Evolutionary conservation across 352 stramenopile species (phyloP).

Genomic region (Vaucheria bursata): DNA sequence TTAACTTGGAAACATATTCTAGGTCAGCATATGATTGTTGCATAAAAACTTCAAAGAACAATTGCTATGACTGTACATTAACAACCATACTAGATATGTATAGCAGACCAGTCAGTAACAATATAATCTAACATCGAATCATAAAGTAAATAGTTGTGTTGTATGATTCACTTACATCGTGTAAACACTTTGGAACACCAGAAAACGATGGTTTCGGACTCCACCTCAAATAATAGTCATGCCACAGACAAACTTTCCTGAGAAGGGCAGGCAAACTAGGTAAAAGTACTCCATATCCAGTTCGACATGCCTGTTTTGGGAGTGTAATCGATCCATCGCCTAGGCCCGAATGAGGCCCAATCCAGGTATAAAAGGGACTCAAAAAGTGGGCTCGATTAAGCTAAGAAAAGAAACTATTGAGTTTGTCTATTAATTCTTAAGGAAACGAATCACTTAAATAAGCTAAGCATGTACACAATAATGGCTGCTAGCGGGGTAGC

Average conservation of each 20-base stretch:
- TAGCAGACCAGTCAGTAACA: no score
- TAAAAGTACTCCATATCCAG: slow-evolving; percentile 14
- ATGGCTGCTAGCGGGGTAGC: no score
- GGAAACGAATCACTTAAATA: no score
- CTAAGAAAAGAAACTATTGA: not conserved
- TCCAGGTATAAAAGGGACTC: not conserved
- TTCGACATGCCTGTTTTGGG: not conserved
- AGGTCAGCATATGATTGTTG: no score
- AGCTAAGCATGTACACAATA: no score
- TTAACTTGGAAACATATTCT: no score
- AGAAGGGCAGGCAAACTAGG: slow-evolving; percentile 25
- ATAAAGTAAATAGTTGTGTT: no score
- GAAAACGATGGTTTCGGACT: slow-evolving; percentile 21
- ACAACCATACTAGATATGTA: no score
- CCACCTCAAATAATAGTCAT: slow-evolving; percentile 47
- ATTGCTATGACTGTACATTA: no score
- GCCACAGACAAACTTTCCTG: slow-evolving; percentile 42
- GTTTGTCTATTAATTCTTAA: no score
- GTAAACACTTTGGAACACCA: not conserved
- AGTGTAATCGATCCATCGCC: not conserved
- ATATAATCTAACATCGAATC: no score
- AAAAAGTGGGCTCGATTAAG: not conserved
- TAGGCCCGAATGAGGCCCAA: not conserved
- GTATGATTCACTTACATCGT: not conserved
- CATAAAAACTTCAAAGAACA: no score